Base-by-base conservation (phyloP, 371 early-diverging fungal species). In the Globomyces sp. region DNA sequence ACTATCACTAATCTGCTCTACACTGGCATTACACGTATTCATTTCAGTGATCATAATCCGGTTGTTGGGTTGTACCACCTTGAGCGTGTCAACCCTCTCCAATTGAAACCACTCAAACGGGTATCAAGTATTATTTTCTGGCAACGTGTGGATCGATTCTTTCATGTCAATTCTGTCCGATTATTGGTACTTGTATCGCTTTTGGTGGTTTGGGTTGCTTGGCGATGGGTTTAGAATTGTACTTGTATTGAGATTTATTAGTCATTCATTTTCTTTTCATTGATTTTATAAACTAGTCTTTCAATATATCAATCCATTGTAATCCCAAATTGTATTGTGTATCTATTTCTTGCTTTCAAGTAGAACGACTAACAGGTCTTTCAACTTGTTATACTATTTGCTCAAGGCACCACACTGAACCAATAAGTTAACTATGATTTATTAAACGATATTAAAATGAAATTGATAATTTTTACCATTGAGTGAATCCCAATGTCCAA, bases 41-140 rank as follows among this genome's bases (percentile, higher is more conserved):
- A 43, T 42, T 73, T 67, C 70, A 64, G 65, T 11, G 74, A 73
- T 47, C 74, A 73, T 44, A 58, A 69, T 39, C 74, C 74, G 49
- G 74, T 73, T 34, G 58, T 64, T 39, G 71, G 52, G 24, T 47
- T 68, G 39, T 71, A n/a, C 44, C 61, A 60, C 44, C 45, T 60
- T 8, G 61, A 60, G 61, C 46, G 61, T 3, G 34, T 44, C 39
- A 13, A 36, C 6, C 40, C 36, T 4, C 40, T 39, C 40, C 36
- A 39, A 40, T 36, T 40, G 6, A 55, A 39, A 39, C 55, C 55
- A 39, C 40, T 55, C 3, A 40, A 36, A 39, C 55, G 8, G 3
- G 55, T 55, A 9, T 39, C 4, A 9, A 39, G 40, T 4, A 24
- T 24, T 24, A 24, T 24, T 24, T 24, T 24, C 24, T 24, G 24